Conservation (phyloP, 345 rosid genomes). For the Hypericum androsaemum region DNA sequence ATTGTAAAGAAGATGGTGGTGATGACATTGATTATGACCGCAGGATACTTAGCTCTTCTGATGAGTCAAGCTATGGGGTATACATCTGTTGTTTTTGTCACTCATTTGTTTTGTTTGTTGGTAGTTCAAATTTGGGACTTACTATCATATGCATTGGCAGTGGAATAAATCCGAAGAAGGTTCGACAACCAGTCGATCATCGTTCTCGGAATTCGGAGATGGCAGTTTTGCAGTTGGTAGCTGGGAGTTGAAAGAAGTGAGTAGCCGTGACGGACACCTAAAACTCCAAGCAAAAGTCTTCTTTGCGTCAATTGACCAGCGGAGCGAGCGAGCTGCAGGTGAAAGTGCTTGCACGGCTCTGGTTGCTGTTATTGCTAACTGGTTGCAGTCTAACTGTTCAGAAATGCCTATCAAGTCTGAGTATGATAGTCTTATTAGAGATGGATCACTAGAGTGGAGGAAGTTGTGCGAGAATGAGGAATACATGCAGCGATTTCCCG, state of each 20-base stretch:
- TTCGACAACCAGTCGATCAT: constrained; percentile 29
- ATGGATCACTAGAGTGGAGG: constrained; percentile 63
- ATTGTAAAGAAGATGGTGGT: constrained; percentile 49
- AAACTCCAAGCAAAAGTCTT: constrained; percentile 49
- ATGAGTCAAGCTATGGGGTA: constrained; percentile 43
- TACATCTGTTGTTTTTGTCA: neutral
- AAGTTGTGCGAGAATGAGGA: constrained; percentile 48
- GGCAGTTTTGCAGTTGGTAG: constrained; percentile 48
- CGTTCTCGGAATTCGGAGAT: constrained; percentile 49
- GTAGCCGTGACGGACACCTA: constrained; percentile 49
- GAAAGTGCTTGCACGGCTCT: constrained; percentile 70
- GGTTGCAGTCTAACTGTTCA: constrained; percentile 46
- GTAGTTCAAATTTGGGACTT: neutral
- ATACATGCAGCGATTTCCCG: constrained; percentile 39
- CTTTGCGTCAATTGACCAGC: constrained; percentile 62
- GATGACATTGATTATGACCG: constrained; percentile 55
- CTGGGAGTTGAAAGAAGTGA: constrained; percentile 54
- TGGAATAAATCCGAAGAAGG: constrained; percentile 33
- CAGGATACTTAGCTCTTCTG: constrained; percentile 50
- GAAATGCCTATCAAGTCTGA: constrained; percentile 53
- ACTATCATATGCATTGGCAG: constrained; percentile 19
- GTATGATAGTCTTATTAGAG: constrained; percentile 50
- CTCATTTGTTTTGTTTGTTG: neutral
- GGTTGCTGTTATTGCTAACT: constrained; percentile 52
- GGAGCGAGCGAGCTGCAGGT: constrained; percentile 63